phyloP scores from a whole-genome alignment of 1,139 yeast genomes.

The Diutina neorugosa region DNA sequence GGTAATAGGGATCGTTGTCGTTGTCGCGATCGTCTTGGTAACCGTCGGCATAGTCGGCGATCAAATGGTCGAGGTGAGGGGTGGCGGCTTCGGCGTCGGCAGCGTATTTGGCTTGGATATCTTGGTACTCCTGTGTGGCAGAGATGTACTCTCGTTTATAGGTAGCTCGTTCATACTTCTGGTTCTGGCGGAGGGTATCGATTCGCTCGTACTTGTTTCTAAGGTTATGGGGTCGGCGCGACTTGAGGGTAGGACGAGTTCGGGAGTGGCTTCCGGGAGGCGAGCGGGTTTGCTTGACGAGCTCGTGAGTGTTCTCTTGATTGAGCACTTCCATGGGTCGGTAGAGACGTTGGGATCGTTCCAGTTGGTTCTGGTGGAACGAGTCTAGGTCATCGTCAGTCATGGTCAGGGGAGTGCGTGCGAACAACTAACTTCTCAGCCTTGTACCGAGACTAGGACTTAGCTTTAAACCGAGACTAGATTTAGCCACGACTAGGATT shows the following conservation, averaged over 20 bases:
- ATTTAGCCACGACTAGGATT: no score
- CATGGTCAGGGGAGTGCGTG: neutral
- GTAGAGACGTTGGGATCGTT: neutral
- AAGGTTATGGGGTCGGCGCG: neutral
- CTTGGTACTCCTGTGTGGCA: neutral
- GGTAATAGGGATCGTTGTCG: neutral
- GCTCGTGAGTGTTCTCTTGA: neutral
- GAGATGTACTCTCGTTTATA: neutral
- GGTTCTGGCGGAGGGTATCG: neutral
- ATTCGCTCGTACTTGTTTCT: neutral
- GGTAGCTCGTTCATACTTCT: neutral
- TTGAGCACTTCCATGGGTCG: slow-evolving; percentile 2
- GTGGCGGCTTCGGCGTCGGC: neutral
- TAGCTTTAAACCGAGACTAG: no score
- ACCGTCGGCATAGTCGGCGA: neutral
- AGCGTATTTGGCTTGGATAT: neutral
- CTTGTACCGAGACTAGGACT: no score
- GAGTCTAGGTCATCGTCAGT: neutral
- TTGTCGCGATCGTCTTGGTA: neutral
- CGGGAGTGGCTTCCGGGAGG: neutral
- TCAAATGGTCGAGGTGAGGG: neutral
- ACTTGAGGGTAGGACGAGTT: neutral
- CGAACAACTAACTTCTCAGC: neutral
- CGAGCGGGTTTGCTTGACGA: neutral
- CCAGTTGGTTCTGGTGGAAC: neutral